Evolutionary conservation across 129 eudicot genomes (phyloP).

Genomic region (Lonicera japonica): DNA sequence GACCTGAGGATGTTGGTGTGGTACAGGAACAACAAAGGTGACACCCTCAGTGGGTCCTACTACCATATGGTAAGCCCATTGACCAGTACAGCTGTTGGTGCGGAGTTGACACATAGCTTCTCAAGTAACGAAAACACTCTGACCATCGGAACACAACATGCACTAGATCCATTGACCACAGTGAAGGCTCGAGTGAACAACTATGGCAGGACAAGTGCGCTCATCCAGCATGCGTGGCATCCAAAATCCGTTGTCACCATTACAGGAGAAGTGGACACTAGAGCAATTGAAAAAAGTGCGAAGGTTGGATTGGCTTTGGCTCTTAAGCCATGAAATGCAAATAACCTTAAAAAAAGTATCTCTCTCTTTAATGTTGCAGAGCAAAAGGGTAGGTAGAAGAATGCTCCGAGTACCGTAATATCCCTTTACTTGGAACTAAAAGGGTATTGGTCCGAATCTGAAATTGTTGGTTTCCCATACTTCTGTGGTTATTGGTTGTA

Average conservation of each 20-base stretch:
- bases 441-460: neutral
- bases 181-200: slow-evolving; percentile 80
- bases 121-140: slow-evolving; percentile 76
- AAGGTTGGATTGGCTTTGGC: slow-evolving; percentile 77
- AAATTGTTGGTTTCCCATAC: neutral
- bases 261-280: slow-evolving; percentile 85
- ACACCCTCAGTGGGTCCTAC: slow-evolving; percentile 66
- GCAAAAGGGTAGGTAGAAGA: slow-evolving; percentile 21
- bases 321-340: slow-evolving; percentile 40
- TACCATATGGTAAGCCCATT: slow-evolving; percentile 71
- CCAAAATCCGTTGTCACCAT: slow-evolving; percentile 68
- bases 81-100: slow-evolving; percentile 81
- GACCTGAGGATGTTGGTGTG: neutral
- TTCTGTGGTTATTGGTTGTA: neutral
- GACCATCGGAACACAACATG: slow-evolving; percentile 73
- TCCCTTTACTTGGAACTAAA: neutral
- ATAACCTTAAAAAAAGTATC: neutral
- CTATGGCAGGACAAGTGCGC: slow-evolving; percentile 74
- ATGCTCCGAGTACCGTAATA: neutral
- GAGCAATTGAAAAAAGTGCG: slow-evolving; percentile 81
- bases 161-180: slow-evolving; percentile 58
- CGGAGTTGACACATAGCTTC: slow-evolving; percentile 77
- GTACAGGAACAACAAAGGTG: slow-evolving; percentile 68
- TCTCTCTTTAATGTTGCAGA: slow-evolving; percentile 7
- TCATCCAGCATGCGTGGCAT: slow-evolving; percentile 83